phyloP scores from a whole-genome alignment of 768 basidiomycete species.

The Mycena venus region DNA sequence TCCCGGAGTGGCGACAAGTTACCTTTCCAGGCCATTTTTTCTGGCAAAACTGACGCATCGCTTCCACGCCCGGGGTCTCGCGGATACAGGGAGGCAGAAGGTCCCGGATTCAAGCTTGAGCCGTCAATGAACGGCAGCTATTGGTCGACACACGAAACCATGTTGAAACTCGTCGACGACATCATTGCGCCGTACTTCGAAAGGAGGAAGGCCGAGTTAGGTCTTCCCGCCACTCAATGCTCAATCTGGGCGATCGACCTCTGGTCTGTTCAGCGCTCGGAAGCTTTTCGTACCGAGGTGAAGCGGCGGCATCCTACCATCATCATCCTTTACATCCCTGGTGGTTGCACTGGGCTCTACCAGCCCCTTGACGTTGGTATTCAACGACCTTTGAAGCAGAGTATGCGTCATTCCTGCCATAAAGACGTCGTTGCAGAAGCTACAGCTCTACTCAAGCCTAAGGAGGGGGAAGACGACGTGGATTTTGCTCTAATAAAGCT shows the following conservation, averaged over 20 bases:
- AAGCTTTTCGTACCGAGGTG: slow-evolving; percentile 52
- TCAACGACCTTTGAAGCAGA: slow-evolving; percentile 44
- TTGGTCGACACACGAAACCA: slow-evolving; percentile 42
- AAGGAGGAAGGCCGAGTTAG: slow-evolving; percentile 23
- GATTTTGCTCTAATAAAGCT: slow-evolving; percentile 25
- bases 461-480: not conserved
- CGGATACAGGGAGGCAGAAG: slow-evolving; percentile 33
- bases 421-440: slow-evolving; percentile 44
- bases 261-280: slow-evolving; percentile 53
- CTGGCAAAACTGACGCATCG: slow-evolving; percentile 41
- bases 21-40: slow-evolving; percentile 53
- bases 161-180: slow-evolving; percentile 44
- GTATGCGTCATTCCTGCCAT: slow-evolving; percentile 36
- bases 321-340: slow-evolving; percentile 47
- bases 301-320: slow-evolving; percentile 43
- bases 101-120: slow-evolving; percentile 41
- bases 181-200: slow-evolving; percentile 49
- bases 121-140: slow-evolving; percentile 42
- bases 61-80: slow-evolving; percentile 32
- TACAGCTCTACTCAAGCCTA: slow-evolving; percentile 25
- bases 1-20: slow-evolving; percentile 38
- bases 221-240: slow-evolving; percentile 36
- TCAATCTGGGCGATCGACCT: slow-evolving; percentile 48
- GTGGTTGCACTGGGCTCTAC: slow-evolving; percentile 45
- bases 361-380: slow-evolving; percentile 50